Percentiles rank a stretch among this genome's conserved stretches.
Conservation (phyloP, 768 basidiomycete species). For the Phanerochaete sordida region DNA sequence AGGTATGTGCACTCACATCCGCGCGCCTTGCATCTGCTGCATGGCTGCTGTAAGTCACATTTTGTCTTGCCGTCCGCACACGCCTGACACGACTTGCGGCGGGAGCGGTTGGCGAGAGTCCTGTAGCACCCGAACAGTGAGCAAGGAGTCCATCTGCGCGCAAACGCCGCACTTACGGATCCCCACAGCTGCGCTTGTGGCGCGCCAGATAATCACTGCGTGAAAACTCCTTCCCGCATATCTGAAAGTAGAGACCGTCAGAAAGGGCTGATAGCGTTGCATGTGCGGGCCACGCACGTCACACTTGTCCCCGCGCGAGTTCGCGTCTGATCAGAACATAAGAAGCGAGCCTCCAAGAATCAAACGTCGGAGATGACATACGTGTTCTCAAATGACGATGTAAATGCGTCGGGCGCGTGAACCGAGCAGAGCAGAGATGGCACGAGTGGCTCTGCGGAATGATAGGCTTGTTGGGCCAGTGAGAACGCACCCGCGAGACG, state of each 20-base stretch:
- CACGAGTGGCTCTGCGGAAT: slow-evolving; percentile 74
- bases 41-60: slow-evolving; percentile 66
- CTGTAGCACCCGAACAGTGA: background rate
- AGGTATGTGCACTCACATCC: slow-evolving; percentile 61
- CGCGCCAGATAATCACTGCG: slow-evolving; percentile 69
- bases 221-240: slow-evolving; percentile 66
- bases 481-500: slow-evolving; percentile 52
- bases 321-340: background rate
- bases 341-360: no score
- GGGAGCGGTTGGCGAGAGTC: slow-evolving; percentile 40
- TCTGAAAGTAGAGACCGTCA: slow-evolving; percentile 34
- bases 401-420: slow-evolving; percentile 70
- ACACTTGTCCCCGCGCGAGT: slow-evolving; percentile 3
- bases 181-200: slow-evolving; percentile 69
- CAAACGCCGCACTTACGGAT: slow-evolving; percentile 44
- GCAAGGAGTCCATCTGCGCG: background rate
- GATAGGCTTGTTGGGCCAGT: slow-evolving; percentile 62
- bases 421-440: slow-evolving; percentile 66
- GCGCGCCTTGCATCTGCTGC: slow-evolving; percentile 60
- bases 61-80: slow-evolving; percentile 78
- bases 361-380: slow-evolving; percentile 30
- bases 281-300: background rate
- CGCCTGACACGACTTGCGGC: slow-evolving; percentile 66
- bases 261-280: background rate
- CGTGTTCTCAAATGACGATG: slow-evolving; percentile 72